These are phyloP conservation scores for Pythium insidiosum DNA, from an alignment of 352 stramenopile genomes.

Conservation along the genomic window DNA sequence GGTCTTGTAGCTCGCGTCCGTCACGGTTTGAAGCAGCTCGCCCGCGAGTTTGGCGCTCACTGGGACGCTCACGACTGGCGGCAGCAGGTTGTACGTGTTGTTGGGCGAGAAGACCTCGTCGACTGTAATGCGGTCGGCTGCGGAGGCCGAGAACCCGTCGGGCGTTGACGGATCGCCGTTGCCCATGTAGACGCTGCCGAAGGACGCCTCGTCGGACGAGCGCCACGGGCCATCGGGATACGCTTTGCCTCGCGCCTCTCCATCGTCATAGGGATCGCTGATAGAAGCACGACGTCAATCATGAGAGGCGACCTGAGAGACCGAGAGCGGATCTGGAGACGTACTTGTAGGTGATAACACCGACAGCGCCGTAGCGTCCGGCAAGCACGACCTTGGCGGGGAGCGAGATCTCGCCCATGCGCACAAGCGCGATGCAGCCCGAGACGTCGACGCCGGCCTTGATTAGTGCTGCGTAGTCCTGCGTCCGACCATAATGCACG, in stretches of 20 bases:
- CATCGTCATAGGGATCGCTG: slow-evolving; percentile 66
- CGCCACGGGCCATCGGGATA: slow-evolving; percentile 70
- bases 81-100: slow-evolving; percentile 81
- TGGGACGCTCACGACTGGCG: slow-evolving; percentile 62
- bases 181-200: slow-evolving; percentile 79
- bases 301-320: not conserved
- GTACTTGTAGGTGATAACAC: slow-evolving; percentile 73
- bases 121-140: slow-evolving; percentile 55
- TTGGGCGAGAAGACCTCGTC: slow-evolving; percentile 72
- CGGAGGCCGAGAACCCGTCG: slow-evolving; percentile 48
- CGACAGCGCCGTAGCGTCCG: slow-evolving; percentile 42
- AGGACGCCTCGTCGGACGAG: slow-evolving; percentile 36
- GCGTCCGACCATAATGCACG: slow-evolving; percentile 57
- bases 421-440: slow-evolving; percentile 49
- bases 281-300: not conserved
- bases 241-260: slow-evolving; percentile 30
- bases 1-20: slow-evolving; percentile 13
- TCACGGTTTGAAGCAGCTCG: slow-evolving; percentile 27
- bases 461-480: slow-evolving; percentile 56
- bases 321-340: slow-evolving; percentile 5
- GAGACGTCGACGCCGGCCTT: slow-evolving; percentile 38
- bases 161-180: slow-evolving; percentile 76
- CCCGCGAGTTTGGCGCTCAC: slow-evolving; percentile 54
- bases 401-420: slow-evolving; percentile 58
- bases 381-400: slow-evolving; percentile 67